These are phyloP conservation scores for Tirmania nivea DNA, from an alignment of 495 filamentous ascomycete genomes.

Conservation along the genomic window DNA sequence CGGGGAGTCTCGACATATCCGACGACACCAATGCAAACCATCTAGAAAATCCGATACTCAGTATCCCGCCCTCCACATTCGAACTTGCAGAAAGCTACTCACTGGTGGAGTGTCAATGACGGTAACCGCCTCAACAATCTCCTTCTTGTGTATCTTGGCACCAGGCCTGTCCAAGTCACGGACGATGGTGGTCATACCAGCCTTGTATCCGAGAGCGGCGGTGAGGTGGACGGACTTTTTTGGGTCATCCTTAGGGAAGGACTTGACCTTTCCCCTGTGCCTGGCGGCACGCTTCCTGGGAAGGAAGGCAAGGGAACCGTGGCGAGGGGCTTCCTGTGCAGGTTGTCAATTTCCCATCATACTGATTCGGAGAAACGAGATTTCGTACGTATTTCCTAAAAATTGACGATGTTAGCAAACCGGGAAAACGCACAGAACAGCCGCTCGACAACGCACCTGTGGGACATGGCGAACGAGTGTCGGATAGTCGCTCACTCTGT, in stretches of 20 bases:
- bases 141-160: conserved; percentile 99
- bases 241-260: conserved; percentile 98
- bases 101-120: conserved; percentile 99
- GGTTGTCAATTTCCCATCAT: neutral
- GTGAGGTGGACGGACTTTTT: conserved; percentile 99
- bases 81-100: conserved; percentile 26
- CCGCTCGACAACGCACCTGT: neutral
- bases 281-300: conserved; percentile 91
- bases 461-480: neutral
- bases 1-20: conserved; percentile 99
- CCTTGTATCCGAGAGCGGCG: conserved; percentile 98
- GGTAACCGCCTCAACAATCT: conserved; percentile 96
- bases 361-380: neutral
- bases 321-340: conserved; percentile 57
- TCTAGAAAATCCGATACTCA: conserved; percentile 51
- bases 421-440: no score
- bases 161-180: conserved; percentile 98
- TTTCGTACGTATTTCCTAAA: neutral
- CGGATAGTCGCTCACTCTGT: neutral
- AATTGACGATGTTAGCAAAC: no score
- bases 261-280: conserved; percentile 90
- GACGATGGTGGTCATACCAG: conserved; percentile 99
- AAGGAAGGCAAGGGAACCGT: conserved; percentile 93
- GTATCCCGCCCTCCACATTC: conserved; percentile 28
- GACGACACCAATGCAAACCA: conserved; percentile 97